Base-by-base conservation (phyloP, 2,329 filamentous ascomycete genomes). In the Nannizziopsis arthrosporioides region DNA sequence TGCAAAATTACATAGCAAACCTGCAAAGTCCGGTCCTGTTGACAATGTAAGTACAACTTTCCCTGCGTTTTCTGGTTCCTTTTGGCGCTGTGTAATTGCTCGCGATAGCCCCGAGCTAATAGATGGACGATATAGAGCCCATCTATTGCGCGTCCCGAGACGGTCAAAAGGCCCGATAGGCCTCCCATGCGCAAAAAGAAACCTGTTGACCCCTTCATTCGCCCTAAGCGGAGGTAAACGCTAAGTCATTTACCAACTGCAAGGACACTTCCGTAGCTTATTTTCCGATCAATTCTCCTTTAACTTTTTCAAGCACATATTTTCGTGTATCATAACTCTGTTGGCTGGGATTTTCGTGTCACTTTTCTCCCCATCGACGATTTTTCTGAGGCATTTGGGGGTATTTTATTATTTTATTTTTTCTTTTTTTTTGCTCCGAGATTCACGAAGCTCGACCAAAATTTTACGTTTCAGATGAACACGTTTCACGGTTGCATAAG, bases 161-260 rank as follows among this genome's bases (percentile, higher is more conserved):
- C 17, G 31, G 37, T 34, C 14, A 43, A 31, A 10, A 44, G 57
- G 37, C 59, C 19, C 2, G 36, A 47, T 3, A 47, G 60, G 31
- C 64, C 61, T 18, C 59, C 57, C 15, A 58, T 63, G 45, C 64
- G 66, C 41, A 65, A 61, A 42, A 68, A 65, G 55, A 68, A 67
- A 51, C 59, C 63, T 17, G 59, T 51, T 15, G 66, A 68, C 47
- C 64, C 65, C 2, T 69, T 69, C 50, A 68, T 69, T 50, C 59
- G 66, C 34, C 66, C 66, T 12, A 68, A 66, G 52, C 57, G 60
- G 48, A 61, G 61, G 40, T 52, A 35, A 42, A 42, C 30, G 9
- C 12, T 12, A 5, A 19, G 18, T 41, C 11, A 11, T n/a, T 34
- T 41, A 6, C 7, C 32, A 17, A 14, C 3, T 12, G 12, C 10